Percentiles rank a stretch among this genome's conserved stretches.
phyloP scores from a whole-genome alignment of 257 asterid genomes.

The Henckelia pumila region DNA sequence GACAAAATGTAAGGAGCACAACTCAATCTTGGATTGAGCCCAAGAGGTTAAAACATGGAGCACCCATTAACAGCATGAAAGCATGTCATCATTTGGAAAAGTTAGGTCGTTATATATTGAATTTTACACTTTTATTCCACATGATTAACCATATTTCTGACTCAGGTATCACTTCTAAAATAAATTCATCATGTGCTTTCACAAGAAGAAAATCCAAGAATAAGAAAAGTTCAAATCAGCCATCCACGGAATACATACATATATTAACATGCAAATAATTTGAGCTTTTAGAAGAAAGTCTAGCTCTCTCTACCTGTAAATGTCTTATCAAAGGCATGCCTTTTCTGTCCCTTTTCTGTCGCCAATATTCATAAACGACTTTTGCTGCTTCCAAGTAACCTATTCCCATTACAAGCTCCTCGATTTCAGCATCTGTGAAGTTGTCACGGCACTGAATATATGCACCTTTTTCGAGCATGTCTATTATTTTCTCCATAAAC shows the following conservation, averaged over 20 bases:
- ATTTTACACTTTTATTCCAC: slow-evolving; percentile 8
- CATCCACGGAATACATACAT: slow-evolving; percentile 9
- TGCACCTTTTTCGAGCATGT: slow-evolving; percentile 77
- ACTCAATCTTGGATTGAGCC: background rate
- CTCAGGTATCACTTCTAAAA: slow-evolving; percentile 13
- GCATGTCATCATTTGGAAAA: slow-evolving; percentile 4
- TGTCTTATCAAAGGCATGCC: slow-evolving; percentile 85
- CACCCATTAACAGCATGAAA: slow-evolving; percentile 11
- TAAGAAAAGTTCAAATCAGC: slow-evolving; percentile 2
- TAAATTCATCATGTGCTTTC: slow-evolving; percentile 2
- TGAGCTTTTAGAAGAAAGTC: background rate
- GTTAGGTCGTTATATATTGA: background rate
- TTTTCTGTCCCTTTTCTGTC: slow-evolving; percentile 63
- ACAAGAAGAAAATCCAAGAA: background rate
- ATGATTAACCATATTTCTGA: slow-evolving; percentile 6
- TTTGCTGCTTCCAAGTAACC: slow-evolving; percentile 50
- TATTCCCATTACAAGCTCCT: slow-evolving; percentile 50
- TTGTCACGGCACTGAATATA: slow-evolving; percentile 57
- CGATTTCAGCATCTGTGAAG: slow-evolving; percentile 67
- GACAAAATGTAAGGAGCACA: background rate
- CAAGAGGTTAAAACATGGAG: slow-evolving; percentile 1
- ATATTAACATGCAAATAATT: slow-evolving; percentile 6
- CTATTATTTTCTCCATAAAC: slow-evolving; percentile 64
- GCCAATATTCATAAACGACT: slow-evolving; percentile 70
- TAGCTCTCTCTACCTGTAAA: slow-evolving; percentile 61